Evolutionary conservation across 2,329 filamentous ascomycete genomes (phyloP), one percentile per base, ranked within the genome.

Genomic region (Microdochium trichocladiopsis): DNA sequence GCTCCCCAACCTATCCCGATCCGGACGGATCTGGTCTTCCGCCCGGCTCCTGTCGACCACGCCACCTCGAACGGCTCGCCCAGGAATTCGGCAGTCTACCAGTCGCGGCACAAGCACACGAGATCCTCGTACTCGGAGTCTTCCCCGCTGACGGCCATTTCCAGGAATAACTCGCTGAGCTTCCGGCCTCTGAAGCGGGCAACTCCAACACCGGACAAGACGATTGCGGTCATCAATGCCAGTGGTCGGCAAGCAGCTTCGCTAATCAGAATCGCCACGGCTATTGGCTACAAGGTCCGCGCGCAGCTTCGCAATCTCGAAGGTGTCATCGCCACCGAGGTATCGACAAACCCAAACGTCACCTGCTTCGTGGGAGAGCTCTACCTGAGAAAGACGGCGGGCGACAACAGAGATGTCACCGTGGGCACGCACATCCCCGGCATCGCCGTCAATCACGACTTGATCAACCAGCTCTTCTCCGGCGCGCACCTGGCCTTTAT

Each of bases 221-320:
- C 88, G 52, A 90, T 95, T 64, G 93, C 92, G 66, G 86, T 96
- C 65, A 92, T 97, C 74, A 97, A 97, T 73, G 90, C 90, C 66
- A 93, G 90, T 68, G 94, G 94, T 65, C 88, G 94, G 62, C 94
- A 99, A 77, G 91, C 93, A 58, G 93, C 93, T 53, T 96, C 92
- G 54, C 84, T 99, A 64, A 94, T 96, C 62, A 88, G 94, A 60
- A 91, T 96, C 66, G 93, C 93, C 53, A 90, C 90, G 47, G 94
- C 94, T 55, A 87, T 97, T 52, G 94, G 94, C 59, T 97, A 94
- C 76, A 84, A 87, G 68, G 93, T 99, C 53, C 88, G 90, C 64
- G 94, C 92, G 25, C 94, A 97, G 73, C 79, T 97, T 69, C 84
- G 91, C 64, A 93, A 90, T 62, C 81, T 88, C 57, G 88, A 94